Percentiles rank a stretch among this genome's conserved stretches.
These are phyloP conservation scores for Phytophthora megakarya DNA, from an alignment of 352 stramenopile species.

Conservation along the genomic window DNA sequence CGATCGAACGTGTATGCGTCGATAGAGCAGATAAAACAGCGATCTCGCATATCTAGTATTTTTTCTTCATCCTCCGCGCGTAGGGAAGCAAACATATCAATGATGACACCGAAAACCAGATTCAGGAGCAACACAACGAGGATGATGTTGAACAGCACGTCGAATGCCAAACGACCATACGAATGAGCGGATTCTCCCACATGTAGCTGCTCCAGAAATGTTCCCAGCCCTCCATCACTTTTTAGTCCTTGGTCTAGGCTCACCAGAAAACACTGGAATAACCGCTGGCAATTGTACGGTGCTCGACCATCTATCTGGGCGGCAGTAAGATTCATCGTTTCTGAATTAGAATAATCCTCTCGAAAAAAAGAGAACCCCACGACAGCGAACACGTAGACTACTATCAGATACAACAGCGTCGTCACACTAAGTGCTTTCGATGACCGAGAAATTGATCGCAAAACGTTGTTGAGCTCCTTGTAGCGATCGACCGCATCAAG, in stretches of 20 bases:
- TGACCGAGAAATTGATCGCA: slow-evolving; percentile 64
- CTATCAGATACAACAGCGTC: slow-evolving; percentile 67
- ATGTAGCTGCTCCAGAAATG: slow-evolving; percentile 46
- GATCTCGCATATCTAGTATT: slow-evolving; percentile 65
- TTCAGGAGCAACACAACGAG: slow-evolving; percentile 80
- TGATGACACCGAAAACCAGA: slow-evolving; percentile 80
- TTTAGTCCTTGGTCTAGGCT: slow-evolving; percentile 78
- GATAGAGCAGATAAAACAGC: slow-evolving; percentile 84
- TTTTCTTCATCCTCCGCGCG: slow-evolving; percentile 69
- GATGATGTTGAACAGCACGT: slow-evolving; percentile 71
- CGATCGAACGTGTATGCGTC: slow-evolving; percentile 81
- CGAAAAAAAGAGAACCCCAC: slow-evolving; percentile 79
- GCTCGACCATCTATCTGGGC: slow-evolving; percentile 39
- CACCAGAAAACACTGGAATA: slow-evolving; percentile 79
- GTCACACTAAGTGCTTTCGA: slow-evolving; percentile 66
- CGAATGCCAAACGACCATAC: slow-evolving; percentile 65
- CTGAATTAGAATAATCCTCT: slow-evolving; percentile 51
- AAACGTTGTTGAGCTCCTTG: slow-evolving; percentile 72
- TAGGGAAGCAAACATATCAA: slow-evolving; percentile 81
- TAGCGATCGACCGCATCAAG: slow-evolving; percentile 83
- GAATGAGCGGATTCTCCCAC: slow-evolving; percentile 44
- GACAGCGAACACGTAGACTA: slow-evolving; percentile 78
- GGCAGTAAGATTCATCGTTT: slow-evolving; percentile 32
- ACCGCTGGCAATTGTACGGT: slow-evolving; percentile 64
- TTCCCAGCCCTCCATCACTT: slow-evolving; percentile 60